These are phyloP conservation scores for Stachybotrys chlorohalonatus DNA, from an alignment of 2,329 filamentous ascomycete genomes.

Conservation along the genomic window DNA sequence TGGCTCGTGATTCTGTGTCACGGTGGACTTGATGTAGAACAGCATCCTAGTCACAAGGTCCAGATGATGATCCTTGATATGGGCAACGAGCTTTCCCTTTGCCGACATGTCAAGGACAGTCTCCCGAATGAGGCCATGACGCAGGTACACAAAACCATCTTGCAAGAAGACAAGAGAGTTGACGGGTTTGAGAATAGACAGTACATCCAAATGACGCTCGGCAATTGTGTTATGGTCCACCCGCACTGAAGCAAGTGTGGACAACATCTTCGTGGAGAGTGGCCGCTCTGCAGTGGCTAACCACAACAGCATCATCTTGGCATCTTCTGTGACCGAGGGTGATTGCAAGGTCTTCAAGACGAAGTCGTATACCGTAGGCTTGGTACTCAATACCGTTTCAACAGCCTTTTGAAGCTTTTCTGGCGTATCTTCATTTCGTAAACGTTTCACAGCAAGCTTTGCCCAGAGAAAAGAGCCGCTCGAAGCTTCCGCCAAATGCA, in stretches of 20 bases:
- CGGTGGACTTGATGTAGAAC: slow-evolving; percentile 19
- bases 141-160: slow-evolving; percentile 22
- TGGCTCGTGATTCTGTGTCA: slow-evolving; percentile 19
- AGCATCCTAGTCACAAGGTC: slow-evolving; percentile 22
- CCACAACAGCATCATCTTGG: slow-evolving; percentile 23
- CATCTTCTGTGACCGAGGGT: slow-evolving; percentile 16
- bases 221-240: slow-evolving; percentile 17
- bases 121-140: slow-evolving; percentile 22
- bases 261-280: slow-evolving; percentile 20
- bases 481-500: slow-evolving; percentile 20
- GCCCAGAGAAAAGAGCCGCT: slow-evolving; percentile 28
- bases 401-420: slow-evolving; percentile 18
- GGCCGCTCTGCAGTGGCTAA: slow-evolving; percentile 26
- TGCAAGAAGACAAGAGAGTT: slow-evolving; percentile 21
- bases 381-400: slow-evolving; percentile 14
- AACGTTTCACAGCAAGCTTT: slow-evolving; percentile 21
- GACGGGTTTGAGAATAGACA: slow-evolving; percentile 17
- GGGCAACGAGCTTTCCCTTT: slow-evolving; percentile 19
- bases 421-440: slow-evolving; percentile 14
- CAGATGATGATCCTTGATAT: slow-evolving; percentile 21
- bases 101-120: slow-evolving; percentile 18
- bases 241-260: slow-evolving; percentile 17
- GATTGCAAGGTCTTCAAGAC: slow-evolving; percentile 16
- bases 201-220: slow-evolving; percentile 15
- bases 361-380: slow-evolving; percentile 19